Conservation (phyloP, 2,329 filamentous ascomycete species). For the Colletotrichum lini region DNA sequence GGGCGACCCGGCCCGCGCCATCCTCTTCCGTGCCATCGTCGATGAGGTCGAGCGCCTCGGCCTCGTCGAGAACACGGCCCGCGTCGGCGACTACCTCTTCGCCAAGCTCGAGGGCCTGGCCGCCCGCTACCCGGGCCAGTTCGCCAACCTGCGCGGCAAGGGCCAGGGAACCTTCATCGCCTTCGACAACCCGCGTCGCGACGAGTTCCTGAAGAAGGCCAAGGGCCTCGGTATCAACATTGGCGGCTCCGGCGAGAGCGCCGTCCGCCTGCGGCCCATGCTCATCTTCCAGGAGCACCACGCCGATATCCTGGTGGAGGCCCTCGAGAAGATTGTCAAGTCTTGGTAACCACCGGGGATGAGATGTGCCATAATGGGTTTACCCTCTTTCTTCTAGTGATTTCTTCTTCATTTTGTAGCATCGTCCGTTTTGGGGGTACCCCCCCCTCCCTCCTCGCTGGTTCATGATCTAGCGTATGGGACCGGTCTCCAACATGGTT, state of each 20-base stretch:
- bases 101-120: conserved; percentile 77
- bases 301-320: conserved; percentile 86
- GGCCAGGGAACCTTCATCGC: conserved; percentile 93
- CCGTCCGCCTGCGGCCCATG: conserved; percentile 90
- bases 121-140: conserved; percentile 80
- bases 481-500: background rate
- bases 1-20: conserved; percentile 87
- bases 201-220: conserved; percentile 83
- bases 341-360: conserved; percentile 45
- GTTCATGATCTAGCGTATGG: conserved; percentile 22
- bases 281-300: conserved; percentile 93
- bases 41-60: conserved; percentile 82
- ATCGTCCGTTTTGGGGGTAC: background rate
- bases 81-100: conserved; percentile 85
- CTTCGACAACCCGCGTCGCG: conserved; percentile 86
- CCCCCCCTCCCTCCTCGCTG: background rate
- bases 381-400: background rate
- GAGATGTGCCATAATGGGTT: background rate
- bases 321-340: conserved; percentile 80
- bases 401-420: background rate
- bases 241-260: conserved; percentile 82
- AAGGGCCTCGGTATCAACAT: conserved; percentile 90
- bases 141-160: conserved; percentile 88
- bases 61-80: conserved; percentile 84
- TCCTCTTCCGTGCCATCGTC: conserved; percentile 90